Base-by-base conservation (phyloP, 306 rosid genomes). In the Potentilla sterilis region DNA sequence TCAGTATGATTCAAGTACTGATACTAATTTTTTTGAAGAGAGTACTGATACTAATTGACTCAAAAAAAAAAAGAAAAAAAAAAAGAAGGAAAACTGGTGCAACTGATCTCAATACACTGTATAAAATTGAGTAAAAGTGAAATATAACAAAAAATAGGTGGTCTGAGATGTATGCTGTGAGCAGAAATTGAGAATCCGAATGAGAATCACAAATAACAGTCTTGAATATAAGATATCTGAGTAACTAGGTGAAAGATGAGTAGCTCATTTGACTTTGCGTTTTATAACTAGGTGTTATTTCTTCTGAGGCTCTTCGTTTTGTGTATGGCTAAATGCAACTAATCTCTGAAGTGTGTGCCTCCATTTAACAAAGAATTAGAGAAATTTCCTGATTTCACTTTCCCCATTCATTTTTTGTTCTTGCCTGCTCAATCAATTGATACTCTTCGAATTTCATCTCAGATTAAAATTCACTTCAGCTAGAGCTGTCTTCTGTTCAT, bases 261-360 rank as follows among this genome's bases (percentile, higher is more conserved):
- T 28, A 28, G 28, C 28, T 28, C 28, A 28, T 28, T 28, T 44
- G 90, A 79, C 73, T 78, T 85, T 5, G 97, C 86, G 57, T 84
- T 91, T 48, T 85, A 88, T 85, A 93, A 85, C 59, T 91, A 75
- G 81, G 47, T 86, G 28, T 28, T 28, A 28, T 28, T 28, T 89
- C 43, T 84, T 71, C 15, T 48, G 85, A 34, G 88, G 79, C 73
- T 96, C 41, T 78, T 91, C 84, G 9, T 89, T 96, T 61, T 91
- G 92, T 91, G 92, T 70, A 48, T 84, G 89, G 28, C 91, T 90
- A 76, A 74, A 28, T 75, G 89, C 91, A 18, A 82, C 82, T 32
- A 86, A 79, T 32, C 78, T 66, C 64, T 91, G 87, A 21, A 93
- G 80, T 16, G 85, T 79, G 21, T 75, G 78, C 88, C 97, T 91